A percentile compares a stretch with the other conserved stretches of the same genome.
Conservation (phyloP, 2,329 filamentous ascomycete genomes). For the Cladosporium cucumerinum region DNA sequence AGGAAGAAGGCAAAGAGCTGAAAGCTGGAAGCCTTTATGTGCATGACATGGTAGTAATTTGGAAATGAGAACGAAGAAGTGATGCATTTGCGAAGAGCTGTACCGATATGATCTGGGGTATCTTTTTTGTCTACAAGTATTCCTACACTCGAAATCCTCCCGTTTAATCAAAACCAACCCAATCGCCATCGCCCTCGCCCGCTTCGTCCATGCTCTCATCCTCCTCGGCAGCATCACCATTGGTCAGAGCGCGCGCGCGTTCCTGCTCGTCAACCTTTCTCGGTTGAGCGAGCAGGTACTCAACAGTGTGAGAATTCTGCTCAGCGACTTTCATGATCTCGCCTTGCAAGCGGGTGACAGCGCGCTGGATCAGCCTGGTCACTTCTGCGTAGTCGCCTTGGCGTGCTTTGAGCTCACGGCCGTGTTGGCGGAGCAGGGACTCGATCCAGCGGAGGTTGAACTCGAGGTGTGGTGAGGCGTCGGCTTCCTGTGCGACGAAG, state of each 20-base stretch:
- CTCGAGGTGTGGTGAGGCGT: slow-evolving; percentile 88
- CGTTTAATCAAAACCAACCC: slow-evolving; percentile 32
- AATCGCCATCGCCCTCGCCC: slow-evolving; percentile 33
- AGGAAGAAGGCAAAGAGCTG: slow-evolving; percentile 55
- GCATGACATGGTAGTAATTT: neutral
- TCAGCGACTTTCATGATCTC: slow-evolving; percentile 81
- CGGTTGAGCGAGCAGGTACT: slow-evolving; percentile 62
- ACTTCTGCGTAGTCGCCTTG: slow-evolving; percentile 78
- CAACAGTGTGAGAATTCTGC: slow-evolving; percentile 83
- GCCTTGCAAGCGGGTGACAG: slow-evolving; percentile 73
- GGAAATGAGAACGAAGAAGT: neutral
- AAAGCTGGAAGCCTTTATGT: neutral
- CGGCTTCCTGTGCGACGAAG: slow-evolving; percentile 82
- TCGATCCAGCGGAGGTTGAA: slow-evolving; percentile 94
- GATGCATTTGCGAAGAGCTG: neutral
- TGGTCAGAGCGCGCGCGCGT: slow-evolving; percentile 5
- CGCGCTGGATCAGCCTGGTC: slow-evolving; percentile 75
- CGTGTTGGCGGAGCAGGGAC: slow-evolving; percentile 74
- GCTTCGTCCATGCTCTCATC: slow-evolving; percentile 34
- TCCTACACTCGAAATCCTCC: neutral
- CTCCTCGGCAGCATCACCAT: slow-evolving; percentile 16
- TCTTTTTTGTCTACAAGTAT: slow-evolving; percentile 9
- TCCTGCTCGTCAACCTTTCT: slow-evolving; percentile 19
- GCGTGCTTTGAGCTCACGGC: slow-evolving; percentile 78
- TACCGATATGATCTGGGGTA: slow-evolving; percentile 10